phyloP scores from a whole-genome alignment of 305 asterid species.

The Fraxinus paxiana region DNA sequence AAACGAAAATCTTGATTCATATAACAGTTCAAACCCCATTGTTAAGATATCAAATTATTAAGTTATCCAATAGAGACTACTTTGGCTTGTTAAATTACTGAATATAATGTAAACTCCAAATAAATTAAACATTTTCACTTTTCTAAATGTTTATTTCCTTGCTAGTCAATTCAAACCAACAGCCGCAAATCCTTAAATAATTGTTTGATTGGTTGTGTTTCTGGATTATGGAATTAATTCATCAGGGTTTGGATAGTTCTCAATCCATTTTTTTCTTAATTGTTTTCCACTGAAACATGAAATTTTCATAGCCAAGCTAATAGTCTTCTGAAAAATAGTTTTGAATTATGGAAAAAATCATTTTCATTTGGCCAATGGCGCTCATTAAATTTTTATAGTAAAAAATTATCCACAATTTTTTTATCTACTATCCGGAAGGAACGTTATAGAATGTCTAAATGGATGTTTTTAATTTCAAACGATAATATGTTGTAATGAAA shows the following conservation, averaged over 20 bases:
- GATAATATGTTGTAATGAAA: background rate
- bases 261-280: background rate
- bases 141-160: background rate
- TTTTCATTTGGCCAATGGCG: background rate
- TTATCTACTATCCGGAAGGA: background rate
- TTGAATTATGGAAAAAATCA: background rate
- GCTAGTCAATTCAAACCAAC: background rate
- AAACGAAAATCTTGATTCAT: background rate
- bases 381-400: background rate
- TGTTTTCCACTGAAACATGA: background rate
- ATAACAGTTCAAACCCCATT: background rate
- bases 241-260: background rate
- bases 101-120: background rate
- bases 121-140: background rate
- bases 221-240: background rate
- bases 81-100: background rate
- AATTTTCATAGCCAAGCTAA: background rate
- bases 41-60: slow-evolving; percentile 3
- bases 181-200: background rate
- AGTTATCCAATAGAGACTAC: background rate
- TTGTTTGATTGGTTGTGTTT: background rate
- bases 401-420: background rate
- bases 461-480: background rate
- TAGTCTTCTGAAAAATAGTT: background rate
- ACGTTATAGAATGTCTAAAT: background rate